Evolutionary conservation across 2,329 filamentous ascomycete genomes (phyloP), one percentile per base, ranked within the genome.

Genomic region (Alternaria ethzedia): DNA sequence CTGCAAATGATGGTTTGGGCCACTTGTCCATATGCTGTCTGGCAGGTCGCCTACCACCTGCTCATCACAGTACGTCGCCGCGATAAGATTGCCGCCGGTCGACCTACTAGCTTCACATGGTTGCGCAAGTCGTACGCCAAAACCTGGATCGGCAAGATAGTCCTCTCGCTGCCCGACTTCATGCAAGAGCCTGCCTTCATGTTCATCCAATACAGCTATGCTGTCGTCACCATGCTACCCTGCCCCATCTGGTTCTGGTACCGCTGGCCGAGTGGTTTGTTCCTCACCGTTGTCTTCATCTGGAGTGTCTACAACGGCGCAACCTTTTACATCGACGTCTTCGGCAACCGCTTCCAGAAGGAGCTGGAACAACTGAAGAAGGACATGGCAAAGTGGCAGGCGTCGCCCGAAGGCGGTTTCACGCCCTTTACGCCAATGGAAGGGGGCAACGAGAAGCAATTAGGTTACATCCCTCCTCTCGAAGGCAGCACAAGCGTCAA

Each of bases 241-340:
- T 98, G 94, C 70, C 94, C 95, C 0, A 74, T 99, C 8, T 99
- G 96, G 95, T 97, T 99, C 81, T 91, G 92, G 85, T 96, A 90
- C 76, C 89, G 90, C 47, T 93, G 90, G 86, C 90, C 92, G 0
- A 96, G 92, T 44, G 89, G 90, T 3, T 70, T 79, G 0, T 99
- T 97, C 81, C 84, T 99, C 49, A 84, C 90, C 58, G 82, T 88
- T 3, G 89, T 99, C n/a, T 98, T 99, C 76, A 86, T 89, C 46
- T 97, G 94, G 94, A 96, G 93, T 71, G 91, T 97, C 59, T 96
- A 97, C 83, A 99, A 99, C 72, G 96, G 96, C 30, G 93, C 96
- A 17, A 98, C 94, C 0, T 99, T 92, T 80, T 99, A 99, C 81
- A 98, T 99, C 75, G 96, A 99, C 73, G 93, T 98, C 2, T 99